Percentiles rank a stretch among this genome's conserved stretches.
phyloP scores from a whole-genome alignment of 306 rosid genomes.

The Rosa persica region DNA sequence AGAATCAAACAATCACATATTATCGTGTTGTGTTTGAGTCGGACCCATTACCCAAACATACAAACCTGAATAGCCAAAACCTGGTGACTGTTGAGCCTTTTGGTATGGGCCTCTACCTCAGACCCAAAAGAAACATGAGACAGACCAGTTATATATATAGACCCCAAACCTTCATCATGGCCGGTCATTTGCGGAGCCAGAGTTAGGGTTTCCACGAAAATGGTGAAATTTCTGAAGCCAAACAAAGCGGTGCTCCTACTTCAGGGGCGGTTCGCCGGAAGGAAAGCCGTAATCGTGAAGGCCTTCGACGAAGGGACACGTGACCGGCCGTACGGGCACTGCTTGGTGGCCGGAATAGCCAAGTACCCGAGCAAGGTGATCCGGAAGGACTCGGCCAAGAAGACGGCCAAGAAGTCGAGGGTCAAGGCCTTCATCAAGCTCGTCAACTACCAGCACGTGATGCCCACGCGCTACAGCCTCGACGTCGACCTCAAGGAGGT shows the following conservation, averaged over 20 bases:
- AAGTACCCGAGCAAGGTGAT: conserved; percentile 34
- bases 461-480: conserved; percentile 38
- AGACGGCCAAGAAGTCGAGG: conserved; percentile 28
- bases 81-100: no score
- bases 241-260: conserved; percentile 32
- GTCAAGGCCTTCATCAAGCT: conserved; percentile 33
- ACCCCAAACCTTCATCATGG: background rate
- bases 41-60: no score
- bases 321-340: conserved; percentile 32
- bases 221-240: conserved; percentile 30
- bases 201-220: background rate
- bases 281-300: conserved; percentile 31
- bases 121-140: background rate
- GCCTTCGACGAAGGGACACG: conserved; percentile 34
- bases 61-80: no score
- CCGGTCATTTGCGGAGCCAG: background rate
- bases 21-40: no score
- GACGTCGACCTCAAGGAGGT: conserved; percentile 33
- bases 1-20: no score
- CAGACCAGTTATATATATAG: background rate
- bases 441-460: conserved; percentile 31
- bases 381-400: conserved; percentile 35
- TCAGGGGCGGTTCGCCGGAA: conserved; percentile 24
- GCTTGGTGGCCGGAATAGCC: conserved; percentile 23
- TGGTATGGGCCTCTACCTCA: background rate